Evolutionary conservation across 2,329 filamentous ascomycete species (phyloP), one percentile per base, ranked within the genome.

Genomic region (Fusarium sp.): DNA sequence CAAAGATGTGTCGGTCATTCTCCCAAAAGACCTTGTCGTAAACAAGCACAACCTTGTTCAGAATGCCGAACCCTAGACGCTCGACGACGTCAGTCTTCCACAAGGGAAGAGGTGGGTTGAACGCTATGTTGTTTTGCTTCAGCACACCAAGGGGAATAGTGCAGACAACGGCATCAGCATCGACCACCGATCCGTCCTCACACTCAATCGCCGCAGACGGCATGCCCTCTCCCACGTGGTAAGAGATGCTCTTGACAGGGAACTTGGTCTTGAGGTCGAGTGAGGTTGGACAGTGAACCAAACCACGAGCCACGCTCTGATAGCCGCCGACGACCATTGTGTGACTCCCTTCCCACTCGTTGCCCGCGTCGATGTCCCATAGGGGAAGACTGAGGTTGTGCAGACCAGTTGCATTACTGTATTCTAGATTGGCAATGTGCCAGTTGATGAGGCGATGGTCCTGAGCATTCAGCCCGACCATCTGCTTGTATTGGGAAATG

Each of bases 341-440:
- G 81, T 99, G 97, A 71, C 94, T 92, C 8, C 97, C 97, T 81
- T 98, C 95, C 85, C 97, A 99, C 80, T 99, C 97, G 78, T 99
- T 98, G 1, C 97, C 97, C 59, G 95, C 95, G 80, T 99, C 97
- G 78, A 99, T 95, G 82, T 99, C 97, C 94, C 97, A 98, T 0
- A 95, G 92, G 9, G 92, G 91, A 16, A 99, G 89, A 81, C 96
- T 98, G 20, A 99, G 89, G 72, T 93, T 93, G 74, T 93, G 92
- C 64, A 98, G 91, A 74, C 95, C 97, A 2, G 92, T 94, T 2
- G 97, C 97, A 81, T 98, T 99, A 72, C 96, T 97, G 80, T 99
- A 99, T 82, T 99, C 97, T 16, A 99, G 88, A 80, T 99, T 99
- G 74, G 97, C 97, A 81, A 98, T 93, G 82, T 99, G 97, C 97